Evolutionary conservation across 2,329 filamentous ascomycete genomes (phyloP), one percentile per base, ranked within the genome.

Genomic region (Lachnellula cervina): DNA sequence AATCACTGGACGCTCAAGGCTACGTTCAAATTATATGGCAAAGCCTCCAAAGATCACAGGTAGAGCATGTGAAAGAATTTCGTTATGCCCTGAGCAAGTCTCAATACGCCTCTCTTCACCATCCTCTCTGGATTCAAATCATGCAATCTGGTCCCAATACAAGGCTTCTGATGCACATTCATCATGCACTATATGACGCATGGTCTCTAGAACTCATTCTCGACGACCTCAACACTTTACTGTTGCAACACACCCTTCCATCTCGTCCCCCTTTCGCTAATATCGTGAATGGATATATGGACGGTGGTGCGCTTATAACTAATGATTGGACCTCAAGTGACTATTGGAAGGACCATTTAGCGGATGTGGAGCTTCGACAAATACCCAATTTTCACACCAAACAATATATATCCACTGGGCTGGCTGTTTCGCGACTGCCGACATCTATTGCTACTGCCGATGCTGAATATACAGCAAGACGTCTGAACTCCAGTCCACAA

Each of bases 131-230:
- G 16, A 71, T 90, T n/a, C 80, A 89, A 57, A 71, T 91, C 1
- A 62, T 63, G 13, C 49, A 61, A 51, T 34, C 51, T 7, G 17
- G 61, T 17, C 49, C 66, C 4, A 54, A 60, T 48, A 53, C 67
- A 2, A 64, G 67, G 34, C 62, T 73, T 4, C 69, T 68, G 57
- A 70, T 70, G 1, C 65, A 86, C 13, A 75, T 95, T 0, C 91
- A 96, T 67, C 92, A 97, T 71, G 84, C 89, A 0, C 69, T 95
- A 1, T 97, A 96, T 66, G 92, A 97, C 70, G 92, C 91, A n/a
- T 97, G 92, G 92, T 92, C 90, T 0, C 80, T 91, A 66, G 88
- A 96, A 51, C 75, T 93, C 32, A 71, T 95, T 0, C 67, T 89
- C 14, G 73, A 79, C 25, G 90, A 96, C 68, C 72, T 96, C 4